Evolutionary conservation across 2,329 filamentous ascomycete genomes (phyloP).

Genomic region (Calonectria hawksworthii): DNA sequence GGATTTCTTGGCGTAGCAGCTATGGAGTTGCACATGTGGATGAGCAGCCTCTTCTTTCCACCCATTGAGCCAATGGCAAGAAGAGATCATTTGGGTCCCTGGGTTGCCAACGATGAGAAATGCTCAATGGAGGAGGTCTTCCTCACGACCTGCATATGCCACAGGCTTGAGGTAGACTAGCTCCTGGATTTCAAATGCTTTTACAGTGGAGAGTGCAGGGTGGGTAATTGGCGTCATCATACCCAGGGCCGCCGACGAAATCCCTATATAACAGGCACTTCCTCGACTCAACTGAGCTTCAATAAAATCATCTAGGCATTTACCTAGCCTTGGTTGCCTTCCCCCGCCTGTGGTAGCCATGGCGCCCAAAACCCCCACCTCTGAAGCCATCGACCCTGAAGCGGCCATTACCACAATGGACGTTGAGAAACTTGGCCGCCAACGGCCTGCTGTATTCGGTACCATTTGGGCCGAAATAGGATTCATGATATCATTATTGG

Average conservation of each 20-base stretch:
- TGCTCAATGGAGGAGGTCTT: neutral
- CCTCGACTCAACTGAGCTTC: neutral
- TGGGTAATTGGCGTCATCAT: neutral
- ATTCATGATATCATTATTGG: neutral
- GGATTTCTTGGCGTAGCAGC: neutral
- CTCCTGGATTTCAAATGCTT: neutral
- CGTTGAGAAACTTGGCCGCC: neutral
- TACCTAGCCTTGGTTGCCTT: neutral
- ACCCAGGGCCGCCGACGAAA: neutral
- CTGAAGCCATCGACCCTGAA: neutral
- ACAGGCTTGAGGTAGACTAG: neutral
- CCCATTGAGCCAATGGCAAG: neutral
- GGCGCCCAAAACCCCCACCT: neutral
- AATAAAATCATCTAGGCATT: neutral
- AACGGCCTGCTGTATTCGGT: neutral
- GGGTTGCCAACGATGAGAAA: neutral
- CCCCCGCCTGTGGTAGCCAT: neutral
- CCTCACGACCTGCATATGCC: neutral
- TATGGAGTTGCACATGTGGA: neutral
- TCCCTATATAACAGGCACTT: neutral
- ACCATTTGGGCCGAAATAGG: neutral
- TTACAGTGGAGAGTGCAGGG: neutral
- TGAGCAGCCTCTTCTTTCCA: neutral
- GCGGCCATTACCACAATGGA: neutral
- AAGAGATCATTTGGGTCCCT: neutral